Evolutionary conservation across 2,329 filamentous ascomycete genomes (phyloP), one percentile per base, ranked within the genome.

Genomic region (Chaetomium sp.): DNA sequence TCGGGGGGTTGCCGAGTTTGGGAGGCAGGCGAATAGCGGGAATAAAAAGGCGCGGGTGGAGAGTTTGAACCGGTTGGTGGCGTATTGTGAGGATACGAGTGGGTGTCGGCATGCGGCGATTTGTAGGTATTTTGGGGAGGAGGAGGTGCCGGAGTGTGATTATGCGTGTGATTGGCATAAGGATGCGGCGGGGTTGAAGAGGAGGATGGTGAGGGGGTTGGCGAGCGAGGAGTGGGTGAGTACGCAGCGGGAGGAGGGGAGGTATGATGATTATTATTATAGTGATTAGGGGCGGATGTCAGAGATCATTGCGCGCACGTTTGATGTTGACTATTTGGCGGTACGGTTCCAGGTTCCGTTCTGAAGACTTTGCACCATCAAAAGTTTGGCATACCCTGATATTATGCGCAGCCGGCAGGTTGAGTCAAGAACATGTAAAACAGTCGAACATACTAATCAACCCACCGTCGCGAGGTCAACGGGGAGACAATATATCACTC

Each of bases 151-250:
- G 1, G 74, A 74, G 19, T 91, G 88, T 64, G 82, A 89, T 62
- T 88, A 80, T 72, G 88, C 88, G 2, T 91, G 88, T 65, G 88
- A 91, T 68, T 87, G 82, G 74, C 88, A 89, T 67, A 91, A 90
- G 70, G 85, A 91, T 65, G 66, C 76, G 0, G 69, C 73, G 41
- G 79, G 74, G 12, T 69, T 91, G 58, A 79, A 79, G 64, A 77
- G 69, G 63, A 76, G 83, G 53, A 85, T 84, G 65, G 67, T 72
- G 59, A 76, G 68, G 54, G 80, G 80, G 1, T 65, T 86, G 58
- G 79, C 79, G 14, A 81, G 74, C 61, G 80, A 84, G 66, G 81
- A 85, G 65, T 86, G 76, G 73, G 77, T 86, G 50, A 82, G 79
- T 64, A 85, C 83, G 11, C 83, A 86, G 70, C 76, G 79, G 53